Evolutionary conservation across 1,284 basidiomycete genomes (phyloP).

Genomic region (Ustilago loliicola): DNA sequence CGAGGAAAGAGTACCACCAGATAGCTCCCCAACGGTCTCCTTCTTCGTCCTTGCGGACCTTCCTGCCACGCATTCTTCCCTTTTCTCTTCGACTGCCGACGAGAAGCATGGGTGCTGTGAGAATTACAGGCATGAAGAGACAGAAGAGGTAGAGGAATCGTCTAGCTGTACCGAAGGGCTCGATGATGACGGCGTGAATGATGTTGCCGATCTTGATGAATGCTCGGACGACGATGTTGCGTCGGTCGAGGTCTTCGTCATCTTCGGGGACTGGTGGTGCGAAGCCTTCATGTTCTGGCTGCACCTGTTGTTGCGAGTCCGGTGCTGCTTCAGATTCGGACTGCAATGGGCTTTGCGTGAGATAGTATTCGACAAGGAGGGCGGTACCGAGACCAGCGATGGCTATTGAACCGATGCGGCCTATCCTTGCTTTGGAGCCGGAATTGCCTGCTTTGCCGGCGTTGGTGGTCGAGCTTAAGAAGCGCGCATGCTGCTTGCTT

Average conservation of each 20-base stretch:
- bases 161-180: constrained; percentile 85
- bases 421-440: not conserved
- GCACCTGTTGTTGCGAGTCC: not conserved
- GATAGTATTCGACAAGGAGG: constrained; percentile 17
- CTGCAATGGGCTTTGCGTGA: constrained; percentile 25
- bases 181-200: constrained; percentile 76
- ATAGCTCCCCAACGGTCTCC: constrained; percentile 66
- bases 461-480: not conserved
- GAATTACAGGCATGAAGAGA: constrained; percentile 88
- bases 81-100: constrained; percentile 73
- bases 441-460: not conserved
- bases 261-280: constrained; percentile 49
- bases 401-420: constrained; percentile 32
- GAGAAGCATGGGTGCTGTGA: constrained; percentile 86
- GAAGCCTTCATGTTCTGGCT: constrained; percentile 28
- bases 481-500: constrained; percentile 5
- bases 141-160: constrained; percentile 87
- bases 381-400: constrained; percentile 36
- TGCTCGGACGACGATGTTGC: constrained; percentile 39
- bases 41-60: constrained; percentile 46
- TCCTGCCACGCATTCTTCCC: constrained; percentile 47
- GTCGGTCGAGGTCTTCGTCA: constrained; percentile 32
- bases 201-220: constrained; percentile 40
- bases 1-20: constrained; percentile 95
- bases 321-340: constrained; percentile 16